These are phyloP conservation scores for Penicillium sp. DNA, from an alignment of 2,329 filamentous ascomycete genomes.

Conservation along the genomic window DNA sequence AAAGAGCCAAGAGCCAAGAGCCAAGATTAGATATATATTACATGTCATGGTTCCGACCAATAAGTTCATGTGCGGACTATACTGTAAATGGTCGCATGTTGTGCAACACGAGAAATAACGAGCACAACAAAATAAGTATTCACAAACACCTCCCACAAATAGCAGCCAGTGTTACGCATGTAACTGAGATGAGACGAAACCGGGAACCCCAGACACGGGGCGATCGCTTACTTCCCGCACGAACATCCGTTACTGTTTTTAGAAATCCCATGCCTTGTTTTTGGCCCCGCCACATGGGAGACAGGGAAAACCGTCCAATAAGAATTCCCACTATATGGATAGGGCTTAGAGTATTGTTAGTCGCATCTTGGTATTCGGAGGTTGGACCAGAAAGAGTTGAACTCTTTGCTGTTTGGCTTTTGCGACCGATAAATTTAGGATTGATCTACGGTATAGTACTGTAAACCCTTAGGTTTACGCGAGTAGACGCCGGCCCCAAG, in stretches of 20 bases:
- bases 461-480: background rate
- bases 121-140: no score
- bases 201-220: background rate
- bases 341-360: background rate
- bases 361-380: background rate
- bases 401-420: background rate
- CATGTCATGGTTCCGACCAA: background rate
- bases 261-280: background rate
- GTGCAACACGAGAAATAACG: no score
- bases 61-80: no score
- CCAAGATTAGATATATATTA: background rate
- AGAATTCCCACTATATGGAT: background rate
- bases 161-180: background rate
- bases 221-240: background rate
- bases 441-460: background rate
- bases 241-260: constrained; percentile 1
- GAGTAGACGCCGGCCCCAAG: background rate
- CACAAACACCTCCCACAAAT: background rate
- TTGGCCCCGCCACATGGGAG: background rate
- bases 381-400: background rate
- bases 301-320: background rate
- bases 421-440: background rate
- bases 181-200: background rate
- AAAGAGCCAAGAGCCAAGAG: background rate
- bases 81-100: background rate